Percentiles rank a stretch among this genome's conserved stretches.
Evolutionary conservation across 768 basidiomycete genomes (phyloP).

Genomic region (Phylloporus sp.): DNA sequence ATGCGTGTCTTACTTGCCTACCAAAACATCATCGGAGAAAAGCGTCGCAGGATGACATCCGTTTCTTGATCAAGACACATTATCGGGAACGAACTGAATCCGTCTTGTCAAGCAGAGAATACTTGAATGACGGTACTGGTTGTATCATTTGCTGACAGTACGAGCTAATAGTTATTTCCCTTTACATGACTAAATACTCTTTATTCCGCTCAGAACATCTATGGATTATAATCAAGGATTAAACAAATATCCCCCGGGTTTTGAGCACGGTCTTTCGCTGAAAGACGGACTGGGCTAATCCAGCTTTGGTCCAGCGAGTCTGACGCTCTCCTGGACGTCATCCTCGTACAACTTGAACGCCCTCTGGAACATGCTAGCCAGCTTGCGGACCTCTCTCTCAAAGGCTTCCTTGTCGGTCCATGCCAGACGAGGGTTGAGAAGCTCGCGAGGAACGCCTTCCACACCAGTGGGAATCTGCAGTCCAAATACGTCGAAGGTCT

Average conservation of each 20-base stretch:
- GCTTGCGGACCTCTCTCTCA: constrained; percentile 80
- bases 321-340: constrained; percentile 78
- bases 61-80: constrained; percentile 8
- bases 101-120: constrained; percentile 2
- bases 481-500: constrained; percentile 79
- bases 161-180: neutral
- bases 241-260: neutral
- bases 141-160: constrained; percentile 22
- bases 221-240: constrained; percentile 1
- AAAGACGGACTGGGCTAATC: constrained; percentile 12
- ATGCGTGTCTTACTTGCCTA: constrained; percentile 28
- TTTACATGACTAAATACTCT: neutral
- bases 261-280: neutral
- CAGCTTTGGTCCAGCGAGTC: constrained; percentile 68
- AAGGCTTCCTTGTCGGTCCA: constrained; percentile 92
- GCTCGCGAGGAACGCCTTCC: constrained; percentile 84
- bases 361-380: constrained; percentile 91
- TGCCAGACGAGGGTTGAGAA: constrained; percentile 84
- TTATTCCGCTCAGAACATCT: constrained; percentile 5
- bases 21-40: constrained; percentile 12
- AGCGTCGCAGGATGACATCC: constrained; percentile 17
- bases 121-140: neutral
- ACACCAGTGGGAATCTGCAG: constrained; percentile 79
- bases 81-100: neutral
- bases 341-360: constrained; percentile 91